Evolutionary conservation across 108 stramenopile species (phyloP), one percentile per base, ranked within the genome.

Genomic region (Fistulifera pelliculosa): DNA sequence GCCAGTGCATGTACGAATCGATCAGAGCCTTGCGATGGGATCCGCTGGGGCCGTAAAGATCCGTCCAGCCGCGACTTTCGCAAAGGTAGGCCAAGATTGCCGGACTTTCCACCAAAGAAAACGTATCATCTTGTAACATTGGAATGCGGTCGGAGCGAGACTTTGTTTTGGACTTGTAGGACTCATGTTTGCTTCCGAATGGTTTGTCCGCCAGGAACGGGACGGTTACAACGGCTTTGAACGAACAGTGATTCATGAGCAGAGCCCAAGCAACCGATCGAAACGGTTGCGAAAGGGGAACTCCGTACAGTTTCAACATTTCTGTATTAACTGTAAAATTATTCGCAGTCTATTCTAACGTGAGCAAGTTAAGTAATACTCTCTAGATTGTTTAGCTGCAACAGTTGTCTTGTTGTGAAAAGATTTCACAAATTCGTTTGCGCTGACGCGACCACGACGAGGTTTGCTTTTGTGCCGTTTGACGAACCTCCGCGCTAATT

Each of bases 51-150:
- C 38, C 57, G 48, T 61, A 62, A 26, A 55, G 50, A 24, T 61
- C 42, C 4, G 25, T 40, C 38, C 48, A 59, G 24, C 15, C 10
- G 7, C 67, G 63, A 22, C 53, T 58, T 57, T 69, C 68, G 49
- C 73, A 74, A 12, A 74, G 10, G 62, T 74, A 49, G 17, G 44
- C 22, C 58, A 74, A 40, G 16, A 74, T 74, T 14, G 73, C 73
- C 1, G 68, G 49, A 41, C 62, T 59, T 59, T 74, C 73, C 43
- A 68, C 25, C 14, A 74, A 24, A 19, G 27, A 28, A 7, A 41
- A n/a, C 11, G 26, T 48, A 59, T 40, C 43, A 24, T 22, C 28
- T 64, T 64, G 25, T 17, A 70, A 28, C 24, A 70, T 6, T 2
- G 69, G 69, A 10, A 70, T 58, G 27, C 26, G 42, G 40, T 35